Base-by-base conservation (phyloP, 1,284 basidiomycete species). In the Tylopilus sp. region DNA sequence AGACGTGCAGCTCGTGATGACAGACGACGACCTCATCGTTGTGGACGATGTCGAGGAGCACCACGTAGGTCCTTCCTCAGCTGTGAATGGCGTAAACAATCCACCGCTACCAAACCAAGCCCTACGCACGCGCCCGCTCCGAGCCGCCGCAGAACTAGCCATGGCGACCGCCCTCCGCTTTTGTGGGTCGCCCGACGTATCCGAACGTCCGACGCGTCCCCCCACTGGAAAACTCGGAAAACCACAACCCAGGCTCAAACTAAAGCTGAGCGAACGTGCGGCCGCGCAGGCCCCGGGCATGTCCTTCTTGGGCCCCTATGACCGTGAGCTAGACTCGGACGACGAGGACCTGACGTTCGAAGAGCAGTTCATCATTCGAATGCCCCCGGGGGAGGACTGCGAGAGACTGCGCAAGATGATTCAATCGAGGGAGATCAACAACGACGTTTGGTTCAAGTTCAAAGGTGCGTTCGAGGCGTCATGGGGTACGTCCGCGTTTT, bases 371-470 rank as follows among this genome's bases (percentile, higher is more conserved):
- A 86, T 99, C 49, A 73, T 99, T 28, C 74, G 95, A 35, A 84
- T 99, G 75, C 93, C 93, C 0, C 82, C 85, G 4, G 90, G 89
- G 0, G 86, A 89, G 49, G 89, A 91, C 57, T 82, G 81, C 44
- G 85, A 89, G 41, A 84, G 79, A 56, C 59, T 97, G 52, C 79
- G 81, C 60, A 91, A 91, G 71, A 84, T 91, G 77, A 84, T 96
- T 11, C 78, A 81, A 44, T 74, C 83, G 40, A 81, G 93, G 54
- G 89, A 93, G 58, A 77, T 92, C 26, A 73, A 79, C 10, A 80
- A 88, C 57, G 93, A 97, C 59, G 82, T 98, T 10, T 97, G 92
- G 89, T 95, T 99, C 79, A 98, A 97, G 72, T 98, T 99, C 69
- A 94, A 98, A 72, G 93, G 92, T 90, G 56, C 51, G 75, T 60